Evolutionary conservation across 768 basidiomycete species (phyloP).

Genomic region (Rhodotorula graminis): DNA sequence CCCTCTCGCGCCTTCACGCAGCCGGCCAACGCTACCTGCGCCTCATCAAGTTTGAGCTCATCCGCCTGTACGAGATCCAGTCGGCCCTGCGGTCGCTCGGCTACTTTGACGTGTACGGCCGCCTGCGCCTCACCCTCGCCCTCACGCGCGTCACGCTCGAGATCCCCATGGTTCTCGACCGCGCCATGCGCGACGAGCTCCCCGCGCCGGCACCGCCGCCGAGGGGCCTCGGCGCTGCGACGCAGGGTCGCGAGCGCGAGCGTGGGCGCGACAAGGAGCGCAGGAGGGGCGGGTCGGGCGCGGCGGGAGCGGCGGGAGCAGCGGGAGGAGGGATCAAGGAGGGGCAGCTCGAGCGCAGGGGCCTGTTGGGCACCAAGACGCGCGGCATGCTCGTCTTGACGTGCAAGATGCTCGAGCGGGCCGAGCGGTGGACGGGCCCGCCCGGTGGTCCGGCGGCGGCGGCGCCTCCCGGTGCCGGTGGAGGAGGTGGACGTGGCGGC

Average conservation of each 20-base stretch:
- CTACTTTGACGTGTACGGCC: constrained; percentile 70
- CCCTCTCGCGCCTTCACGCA: neutral
- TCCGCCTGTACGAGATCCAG: constrained; percentile 76
- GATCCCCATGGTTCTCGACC: constrained; percentile 69
- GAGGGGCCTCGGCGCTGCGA: neutral
- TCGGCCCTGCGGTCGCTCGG: constrained; percentile 67
- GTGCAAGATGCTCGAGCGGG: constrained; percentile 32
- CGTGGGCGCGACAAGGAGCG: neutral
- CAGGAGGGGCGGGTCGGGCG: neutral
- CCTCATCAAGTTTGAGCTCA: constrained; percentile 65
- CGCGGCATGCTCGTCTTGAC: constrained; percentile 38
- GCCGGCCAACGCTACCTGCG: constrained; percentile 65
- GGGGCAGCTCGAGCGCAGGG: constrained; percentile 34
- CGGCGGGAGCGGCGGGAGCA: neutral
- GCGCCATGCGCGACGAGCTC: constrained; percentile 55
- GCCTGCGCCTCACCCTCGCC: constrained; percentile 69
- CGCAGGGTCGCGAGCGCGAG: neutral
- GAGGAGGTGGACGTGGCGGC: no score
- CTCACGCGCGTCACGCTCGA: constrained; percentile 70
- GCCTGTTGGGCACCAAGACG: constrained; percentile 34
- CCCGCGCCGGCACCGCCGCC: constrained; percentile 1
- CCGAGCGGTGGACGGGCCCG: constrained; percentile 24
- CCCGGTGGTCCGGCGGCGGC: no score
- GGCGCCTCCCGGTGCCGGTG: no score
- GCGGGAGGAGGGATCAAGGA: constrained; percentile 3